Evolutionary conservation across 306 rosid genomes (phyloP).

Genomic region (Cicer chorassanicum): DNA sequence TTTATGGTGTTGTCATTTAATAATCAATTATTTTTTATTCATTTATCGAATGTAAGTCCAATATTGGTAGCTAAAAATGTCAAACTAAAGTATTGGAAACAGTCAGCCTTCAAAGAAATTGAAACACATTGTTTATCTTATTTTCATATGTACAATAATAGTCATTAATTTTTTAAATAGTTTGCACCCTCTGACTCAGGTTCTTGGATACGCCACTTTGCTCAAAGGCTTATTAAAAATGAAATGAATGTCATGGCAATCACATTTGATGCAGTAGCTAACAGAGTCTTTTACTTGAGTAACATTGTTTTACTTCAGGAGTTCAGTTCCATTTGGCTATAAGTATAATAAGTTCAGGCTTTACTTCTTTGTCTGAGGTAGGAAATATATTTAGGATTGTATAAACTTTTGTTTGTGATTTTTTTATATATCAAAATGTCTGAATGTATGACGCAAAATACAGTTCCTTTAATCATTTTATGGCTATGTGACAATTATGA

Average conservation of each 20-base stretch:
- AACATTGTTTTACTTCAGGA: not conserved
- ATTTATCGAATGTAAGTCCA: not conserved
- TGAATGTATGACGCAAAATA: too few species aligned
- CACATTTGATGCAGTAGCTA: constrained; percentile 58
- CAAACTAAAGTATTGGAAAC: not conserved
- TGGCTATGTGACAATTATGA: not conserved
- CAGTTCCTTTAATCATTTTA: too few species aligned
- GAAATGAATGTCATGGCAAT: constrained; percentile 48
- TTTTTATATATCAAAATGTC: too few species aligned
- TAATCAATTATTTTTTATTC: not conserved
- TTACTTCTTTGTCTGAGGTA: not conserved
- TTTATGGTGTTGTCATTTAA: not conserved
- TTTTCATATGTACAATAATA: not conserved
- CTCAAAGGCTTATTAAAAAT: constrained; percentile 59
- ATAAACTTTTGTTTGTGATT: too few species aligned
- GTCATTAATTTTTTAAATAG: not conserved
- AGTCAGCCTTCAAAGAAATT: not conserved
- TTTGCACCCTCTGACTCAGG: not conserved
- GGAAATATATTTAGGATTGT: too few species aligned
- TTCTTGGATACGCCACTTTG: not conserved
- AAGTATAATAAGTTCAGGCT: not conserved
- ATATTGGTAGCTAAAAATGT: not conserved
- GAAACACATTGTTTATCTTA: not conserved
- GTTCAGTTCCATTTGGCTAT: not conserved
- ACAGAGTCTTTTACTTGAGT: not conserved